These are phyloP conservation scores for Porphyrellus cyaneotinctus DNA, from an alignment of 768 basidiomycete genomes.

Conservation along the genomic window DNA sequence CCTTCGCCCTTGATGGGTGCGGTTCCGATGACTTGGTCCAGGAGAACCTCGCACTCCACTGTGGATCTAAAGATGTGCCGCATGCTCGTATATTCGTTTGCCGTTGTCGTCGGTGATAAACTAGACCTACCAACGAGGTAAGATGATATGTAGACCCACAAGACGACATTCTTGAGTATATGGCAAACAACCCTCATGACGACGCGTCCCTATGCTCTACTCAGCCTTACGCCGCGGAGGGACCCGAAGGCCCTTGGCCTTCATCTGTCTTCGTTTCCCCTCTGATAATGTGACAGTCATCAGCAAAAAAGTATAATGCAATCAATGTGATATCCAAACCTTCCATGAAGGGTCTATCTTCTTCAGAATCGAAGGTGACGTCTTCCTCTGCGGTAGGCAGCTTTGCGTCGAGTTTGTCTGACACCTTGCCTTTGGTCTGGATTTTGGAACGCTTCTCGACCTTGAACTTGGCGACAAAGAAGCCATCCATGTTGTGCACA, in stretches of 20 bases:
- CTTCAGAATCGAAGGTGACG: slow-evolving; percentile 67
- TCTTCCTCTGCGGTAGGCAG: slow-evolving; percentile 27
- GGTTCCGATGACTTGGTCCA: background rate
- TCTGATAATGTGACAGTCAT: slow-evolving; percentile 40
- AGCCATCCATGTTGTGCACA: slow-evolving; percentile 99
- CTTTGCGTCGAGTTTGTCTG: slow-evolving; percentile 23
- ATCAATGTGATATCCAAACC: slow-evolving; percentile 46
- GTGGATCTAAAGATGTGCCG: slow-evolving; percentile 2
- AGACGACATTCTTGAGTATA: background rate
- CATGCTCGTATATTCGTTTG: slow-evolving; percentile 9
- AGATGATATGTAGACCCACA: background rate
- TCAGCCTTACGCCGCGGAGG: slow-evolving; percentile 46
- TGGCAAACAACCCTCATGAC: background rate
- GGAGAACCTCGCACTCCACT: background rate
- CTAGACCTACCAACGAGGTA: background rate
- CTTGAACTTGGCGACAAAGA: slow-evolving; percentile 98
- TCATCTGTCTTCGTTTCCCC: slow-evolving; percentile 71
- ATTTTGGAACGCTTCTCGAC: slow-evolving; percentile 73
- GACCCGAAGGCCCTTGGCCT: slow-evolving; percentile 67
- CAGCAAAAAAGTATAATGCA: background rate
- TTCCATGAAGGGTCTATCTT: slow-evolving; percentile 73
- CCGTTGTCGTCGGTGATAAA: background rate
- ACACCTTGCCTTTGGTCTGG: slow-evolving; percentile 27
- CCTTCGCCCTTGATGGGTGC: background rate
- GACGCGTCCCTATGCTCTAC: slow-evolving; percentile 17